Evolutionary conservation across 1,139 yeast species (phyloP).

Genomic region (Meyerozyma smithsonii): DNA sequence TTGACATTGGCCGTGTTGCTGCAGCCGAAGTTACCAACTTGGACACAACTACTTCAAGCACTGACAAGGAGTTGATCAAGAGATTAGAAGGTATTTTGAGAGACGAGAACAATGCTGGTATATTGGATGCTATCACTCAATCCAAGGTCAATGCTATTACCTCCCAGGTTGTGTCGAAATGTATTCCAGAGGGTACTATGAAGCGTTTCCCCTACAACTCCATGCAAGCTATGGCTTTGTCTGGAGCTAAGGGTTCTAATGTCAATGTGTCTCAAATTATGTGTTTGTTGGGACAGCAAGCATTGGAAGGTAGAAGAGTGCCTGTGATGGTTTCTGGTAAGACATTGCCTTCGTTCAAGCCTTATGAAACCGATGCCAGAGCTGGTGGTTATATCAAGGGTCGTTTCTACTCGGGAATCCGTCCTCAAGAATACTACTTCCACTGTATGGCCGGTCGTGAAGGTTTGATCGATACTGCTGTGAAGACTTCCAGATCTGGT

Average conservation of each 20-base stretch:
- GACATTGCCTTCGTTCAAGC: slow-evolving; percentile 92
- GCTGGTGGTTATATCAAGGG: slow-evolving; percentile 99
- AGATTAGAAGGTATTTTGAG: slow-evolving; percentile 93
- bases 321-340: slow-evolving; percentile 99
- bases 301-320: slow-evolving; percentile 97
- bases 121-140: slow-evolving; percentile 93
- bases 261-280: slow-evolving; percentile 98
- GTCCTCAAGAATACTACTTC: slow-evolving; percentile 99
- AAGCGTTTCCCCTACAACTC: slow-evolving; percentile 93
- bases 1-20: slow-evolving; percentile 82
- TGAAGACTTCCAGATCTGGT: slow-evolving; percentile 97
- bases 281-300: slow-evolving; percentile 99
- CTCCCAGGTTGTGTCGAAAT: slow-evolving; percentile 84
- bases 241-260: slow-evolving; percentile 98
- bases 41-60: slow-evolving; percentile 48
- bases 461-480: slow-evolving; percentile 99
- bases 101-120: slow-evolving; percentile 88
- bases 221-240: slow-evolving; percentile 98
- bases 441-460: slow-evolving; percentile 99
- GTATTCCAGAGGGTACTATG: slow-evolving; percentile 96
- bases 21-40: slow-evolving; percentile 93
- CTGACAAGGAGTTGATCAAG: slow-evolving; percentile 74
- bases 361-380: slow-evolving; percentile 93
- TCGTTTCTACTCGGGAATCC: slow-evolving; percentile 95
- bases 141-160: slow-evolving; percentile 90